A percentile compares a stretch with the other conserved stretches of the same genome.
These are phyloP conservation scores for Schwanniomyces polymorphus DNA, from an alignment of 805 yeast genomes.

Conservation along the genomic window DNA sequence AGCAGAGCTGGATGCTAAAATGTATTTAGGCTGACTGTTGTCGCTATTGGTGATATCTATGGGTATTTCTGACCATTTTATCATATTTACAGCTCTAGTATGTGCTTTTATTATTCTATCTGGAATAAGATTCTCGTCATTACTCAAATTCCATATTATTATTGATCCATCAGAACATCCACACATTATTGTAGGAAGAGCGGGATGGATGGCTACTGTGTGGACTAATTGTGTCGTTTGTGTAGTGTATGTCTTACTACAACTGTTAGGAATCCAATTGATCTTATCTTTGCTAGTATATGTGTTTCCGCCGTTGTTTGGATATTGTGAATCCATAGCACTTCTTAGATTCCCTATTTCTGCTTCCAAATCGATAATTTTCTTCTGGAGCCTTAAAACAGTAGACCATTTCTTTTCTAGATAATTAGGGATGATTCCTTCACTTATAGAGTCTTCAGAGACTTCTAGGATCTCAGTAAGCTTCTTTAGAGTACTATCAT, in stretches of 20 bases:
- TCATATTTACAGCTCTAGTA: conserved; percentile 61
- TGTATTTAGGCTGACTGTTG: conserved; percentile 14
- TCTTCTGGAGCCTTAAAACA: conserved; percentile 74
- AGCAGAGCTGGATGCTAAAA: conserved; percentile 51
- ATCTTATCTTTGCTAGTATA: conserved; percentile 27
- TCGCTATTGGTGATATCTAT: conserved; percentile 25
- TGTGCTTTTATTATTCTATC: conserved; percentile 71
- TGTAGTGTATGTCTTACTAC: conserved; percentile 48
- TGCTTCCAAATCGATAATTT: conserved; percentile 67
- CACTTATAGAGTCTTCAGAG: conserved; percentile 15
- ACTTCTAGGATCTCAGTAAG: conserved; percentile 8
- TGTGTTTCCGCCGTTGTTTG: conserved; percentile 2
- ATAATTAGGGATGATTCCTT: conserved; percentile 36
- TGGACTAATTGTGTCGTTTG: conserved; percentile 58
- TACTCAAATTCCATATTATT: conserved; percentile 64
- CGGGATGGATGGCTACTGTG: conserved; percentile 70
- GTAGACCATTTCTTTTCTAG: conserved; percentile 87
- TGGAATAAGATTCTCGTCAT: conserved; percentile 58
- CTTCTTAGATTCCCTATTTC: conserved; percentile 51
- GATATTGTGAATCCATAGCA: conserved; percentile 33
- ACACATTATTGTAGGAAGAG: conserved; percentile 60
- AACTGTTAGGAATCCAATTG: conserved; percentile 63
- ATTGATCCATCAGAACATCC: conserved; percentile 75
- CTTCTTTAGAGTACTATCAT: conserved; percentile 11
- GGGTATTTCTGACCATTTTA: conserved; percentile 52